Evolutionary conservation across 1,284 basidiomycete genomes (phyloP), one percentile per base, ranked within the genome.

Genomic region (Agroathelia rolfsii): DNA sequence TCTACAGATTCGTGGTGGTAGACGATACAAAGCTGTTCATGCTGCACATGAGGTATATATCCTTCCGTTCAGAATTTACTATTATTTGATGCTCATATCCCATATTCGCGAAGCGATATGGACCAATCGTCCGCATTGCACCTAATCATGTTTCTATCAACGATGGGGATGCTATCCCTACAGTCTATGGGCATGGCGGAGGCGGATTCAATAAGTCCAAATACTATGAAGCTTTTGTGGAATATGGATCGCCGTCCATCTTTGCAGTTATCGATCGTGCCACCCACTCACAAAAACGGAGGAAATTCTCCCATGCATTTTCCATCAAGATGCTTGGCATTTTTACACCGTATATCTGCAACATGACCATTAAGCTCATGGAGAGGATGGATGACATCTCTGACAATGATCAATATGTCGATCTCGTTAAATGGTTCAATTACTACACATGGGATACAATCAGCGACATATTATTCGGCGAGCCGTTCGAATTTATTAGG

Each of bases 401-500:
- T 25, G 24, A 38, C 7, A 24, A 24, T 4, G 41, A 27, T 8
- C 38, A 41, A 11, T 33, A 39, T 19, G 35, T 51, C 25, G 46
- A 60, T 33, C 44, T 47, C 11, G 31, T 51, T 10, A 26, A 42
- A 36, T 61, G 59, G 61, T 49, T 64, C 40, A 65, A 66, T 49
- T 68, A 56, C 39, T 53, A 64, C 30, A 59, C 66, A 9, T 70
- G 69, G 42, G 63, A 66, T 41, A 53, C 58, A n/a, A 50, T 62
- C 25, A 61, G 59, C 4, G 61, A 62, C 35, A 47, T 69, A 11
- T 56, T 58, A 0, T 64, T 64, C 37, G 63, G 64, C 1, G 45
- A 53, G 34, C 47, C 61, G 3, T 61, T 70, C 36, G 64, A 62
- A 11, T 68, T 69, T 64, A 44, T 69, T 19, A 56, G 60, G n/a